Evolutionary conservation across 768 basidiomycete genomes (phyloP), one percentile per base, ranked within the genome.

Genomic region (Macrolepiota dolichaula): DNA sequence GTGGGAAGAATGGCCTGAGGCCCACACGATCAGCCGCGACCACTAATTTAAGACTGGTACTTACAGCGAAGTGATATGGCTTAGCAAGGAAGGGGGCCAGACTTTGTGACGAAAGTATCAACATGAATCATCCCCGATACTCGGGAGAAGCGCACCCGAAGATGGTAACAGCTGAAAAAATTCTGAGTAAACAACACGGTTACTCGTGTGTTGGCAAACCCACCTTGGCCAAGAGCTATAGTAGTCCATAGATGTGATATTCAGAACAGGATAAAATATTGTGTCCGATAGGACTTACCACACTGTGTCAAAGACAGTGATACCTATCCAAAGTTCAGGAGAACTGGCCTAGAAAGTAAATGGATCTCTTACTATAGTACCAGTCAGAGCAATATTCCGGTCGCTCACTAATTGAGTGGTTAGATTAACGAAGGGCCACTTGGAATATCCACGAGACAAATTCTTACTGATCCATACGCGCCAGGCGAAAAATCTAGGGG

Each of bases 401-500:
- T 44, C 42, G 19, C 42, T 44, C n/a, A 44, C 42, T 44, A 44
- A 19, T 2, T n/a, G n/a, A 44, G 17, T 19, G 9, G 7, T 9
- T 19, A 9, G 7, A n/a, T 44, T n/a, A 22, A 22, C 19, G 42
- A 10, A 10, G 19, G 19, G 42, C 0, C 19, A 2, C 12, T 10
- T 17, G 19, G 42, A 22, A 9, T 44, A 15, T 44, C 15, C 9
- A 44, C 7, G 9, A 17, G 3, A 0, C 19, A n/a, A n/a, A n/a
- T 22, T 44, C 42, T 46, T 32, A 65, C 64, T 25, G n/a, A 65
- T 63, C 51, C 47, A 65, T 25, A 63, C 55, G 22, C 59, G 54
- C 62, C 64, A 65, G 5, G 59, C 55, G 37, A 65, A 65, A 19
- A 65, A 53, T 17, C 64, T 61, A 61, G 15, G 6, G 1, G 19